Percentiles rank a stretch among this genome's conserved stretches.
Conservation (phyloP, 2,329 filamentous ascomycete genomes). For the Aspergillus jensenii region DNA sequence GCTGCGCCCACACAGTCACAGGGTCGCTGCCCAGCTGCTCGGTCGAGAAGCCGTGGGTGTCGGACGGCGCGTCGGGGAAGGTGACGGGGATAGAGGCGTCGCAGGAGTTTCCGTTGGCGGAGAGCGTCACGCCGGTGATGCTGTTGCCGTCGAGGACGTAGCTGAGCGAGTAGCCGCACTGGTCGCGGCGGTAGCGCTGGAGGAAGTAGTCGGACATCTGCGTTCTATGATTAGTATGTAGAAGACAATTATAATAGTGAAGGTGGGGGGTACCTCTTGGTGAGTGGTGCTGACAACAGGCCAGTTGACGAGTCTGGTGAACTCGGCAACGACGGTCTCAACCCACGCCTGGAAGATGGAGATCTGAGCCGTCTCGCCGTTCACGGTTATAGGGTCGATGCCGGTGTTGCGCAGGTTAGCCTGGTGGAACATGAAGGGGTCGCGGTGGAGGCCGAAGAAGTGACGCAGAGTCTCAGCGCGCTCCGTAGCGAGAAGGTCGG, state of each 20-base stretch:
- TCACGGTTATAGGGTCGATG: slow-evolving; percentile 49
- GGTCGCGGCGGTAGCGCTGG: slow-evolving; percentile 55
- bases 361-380: slow-evolving; percentile 46
- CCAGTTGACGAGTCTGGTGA: slow-evolving; percentile 55
- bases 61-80: slow-evolving; percentile 47
- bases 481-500: slow-evolving; percentile 52
- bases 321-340: slow-evolving; percentile 55
- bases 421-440: slow-evolving; percentile 65
- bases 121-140: slow-evolving; percentile 54
- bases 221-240: too few species aligned
- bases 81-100: slow-evolving; percentile 55
- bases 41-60: slow-evolving; percentile 44
- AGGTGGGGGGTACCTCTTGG: slow-evolving; percentile 45
- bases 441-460: slow-evolving; percentile 56
- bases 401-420: slow-evolving; percentile 58
- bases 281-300: slow-evolving; percentile 58
- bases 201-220: slow-evolving; percentile 51
- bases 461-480: slow-evolving; percentile 56
- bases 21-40: slow-evolving; percentile 59
- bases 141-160: slow-evolving; percentile 46
- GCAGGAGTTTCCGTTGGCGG: slow-evolving; percentile 52
- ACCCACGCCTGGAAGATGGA: slow-evolving; percentile 60
- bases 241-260: too few species aligned
- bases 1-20: slow-evolving; percentile 50
- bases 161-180: slow-evolving; percentile 51